Percentiles rank a stretch among this genome's conserved stretches.
phyloP scores from a whole-genome alignment of 441 rosid species.

The Croton laevigatus region DNA sequence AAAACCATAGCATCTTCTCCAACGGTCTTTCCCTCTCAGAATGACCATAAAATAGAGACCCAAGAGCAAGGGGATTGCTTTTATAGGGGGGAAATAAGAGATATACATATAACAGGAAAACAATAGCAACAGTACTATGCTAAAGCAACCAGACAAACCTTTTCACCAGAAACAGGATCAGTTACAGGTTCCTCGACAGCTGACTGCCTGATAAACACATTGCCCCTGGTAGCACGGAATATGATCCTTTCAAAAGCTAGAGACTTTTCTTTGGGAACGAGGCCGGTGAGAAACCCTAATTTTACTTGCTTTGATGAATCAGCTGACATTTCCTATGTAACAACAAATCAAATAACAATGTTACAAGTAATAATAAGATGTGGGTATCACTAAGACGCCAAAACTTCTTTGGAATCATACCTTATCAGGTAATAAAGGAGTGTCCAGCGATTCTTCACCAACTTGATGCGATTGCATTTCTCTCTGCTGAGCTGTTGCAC shows the following conservation, averaged over 20 bases:
- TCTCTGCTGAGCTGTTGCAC: slow-evolving; percentile 67
- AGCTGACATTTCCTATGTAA: slow-evolving; percentile 50
- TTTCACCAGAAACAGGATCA: slow-evolving; percentile 87
- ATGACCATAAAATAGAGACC: not conserved
- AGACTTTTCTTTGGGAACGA: slow-evolving; percentile 81
- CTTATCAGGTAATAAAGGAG: slow-evolving; percentile 70
- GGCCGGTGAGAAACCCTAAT: slow-evolving; percentile 76
- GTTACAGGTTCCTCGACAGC: slow-evolving; percentile 64
- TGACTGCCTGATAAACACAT: slow-evolving; percentile 69
- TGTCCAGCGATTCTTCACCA: slow-evolving; percentile 63
- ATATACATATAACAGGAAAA: not conserved
- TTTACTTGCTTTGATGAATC: slow-evolving; percentile 89
- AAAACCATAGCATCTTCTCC: not conserved
- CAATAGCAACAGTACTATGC: not conserved
- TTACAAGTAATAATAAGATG: slow-evolving; percentile 17
- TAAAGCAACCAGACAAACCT: slow-evolving; percentile 40
- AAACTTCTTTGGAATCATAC: slow-evolving; percentile 28
- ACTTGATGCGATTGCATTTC: slow-evolving; percentile 54
- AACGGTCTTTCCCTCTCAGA: not conserved
- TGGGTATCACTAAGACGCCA: not conserved
- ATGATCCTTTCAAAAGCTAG: slow-evolving; percentile 89
- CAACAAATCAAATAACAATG: slow-evolving; percentile 10
- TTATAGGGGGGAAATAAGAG: not conserved
- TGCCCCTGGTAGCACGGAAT: slow-evolving; percentile 98
- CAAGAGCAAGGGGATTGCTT: not conserved